These are phyloP conservation scores for Nicotiana tabacum DNA, from an alignment of 257 asterid species.

Conservation along the genomic window DNA sequence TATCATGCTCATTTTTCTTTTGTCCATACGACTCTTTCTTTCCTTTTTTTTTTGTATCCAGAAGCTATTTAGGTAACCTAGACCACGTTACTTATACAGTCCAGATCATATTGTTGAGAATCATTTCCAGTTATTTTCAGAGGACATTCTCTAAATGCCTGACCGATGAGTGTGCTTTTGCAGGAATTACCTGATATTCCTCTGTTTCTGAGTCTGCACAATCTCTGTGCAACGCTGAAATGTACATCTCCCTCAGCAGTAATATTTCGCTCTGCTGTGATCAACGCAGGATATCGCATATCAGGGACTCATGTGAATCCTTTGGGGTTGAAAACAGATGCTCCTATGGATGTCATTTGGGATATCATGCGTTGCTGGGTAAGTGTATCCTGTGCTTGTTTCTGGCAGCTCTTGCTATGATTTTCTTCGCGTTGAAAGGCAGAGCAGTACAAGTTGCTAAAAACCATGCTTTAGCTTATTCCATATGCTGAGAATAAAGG, in stretches of 20 bases:
- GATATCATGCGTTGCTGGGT: constrained; percentile 99
- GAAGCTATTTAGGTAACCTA: neutral
- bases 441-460: neutral
- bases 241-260: constrained; percentile 97
- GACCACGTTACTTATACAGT: neutral
- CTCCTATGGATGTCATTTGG: constrained; percentile 97
- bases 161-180: constrained; percentile 11
- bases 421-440: neutral
- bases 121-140: neutral
- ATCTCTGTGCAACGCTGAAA: constrained; percentile 74
- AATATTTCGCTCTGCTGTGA: constrained; percentile 91
- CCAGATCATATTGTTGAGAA: neutral
- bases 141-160: neutral
- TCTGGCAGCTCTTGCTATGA: neutral
- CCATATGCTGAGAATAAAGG: neutral
- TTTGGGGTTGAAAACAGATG: constrained; percentile 86
- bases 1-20: neutral
- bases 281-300: constrained; percentile 92
- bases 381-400: constrained; percentile 14
- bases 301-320: constrained; percentile 94
- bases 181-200: constrained; percentile 93
- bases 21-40: neutral
- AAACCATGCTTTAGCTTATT: neutral
- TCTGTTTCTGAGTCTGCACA: constrained; percentile 91
- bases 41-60: neutral